Evolutionary conservation across 164 flowering plant species (phyloP).

Genomic region (Vitis cinerea): DNA sequence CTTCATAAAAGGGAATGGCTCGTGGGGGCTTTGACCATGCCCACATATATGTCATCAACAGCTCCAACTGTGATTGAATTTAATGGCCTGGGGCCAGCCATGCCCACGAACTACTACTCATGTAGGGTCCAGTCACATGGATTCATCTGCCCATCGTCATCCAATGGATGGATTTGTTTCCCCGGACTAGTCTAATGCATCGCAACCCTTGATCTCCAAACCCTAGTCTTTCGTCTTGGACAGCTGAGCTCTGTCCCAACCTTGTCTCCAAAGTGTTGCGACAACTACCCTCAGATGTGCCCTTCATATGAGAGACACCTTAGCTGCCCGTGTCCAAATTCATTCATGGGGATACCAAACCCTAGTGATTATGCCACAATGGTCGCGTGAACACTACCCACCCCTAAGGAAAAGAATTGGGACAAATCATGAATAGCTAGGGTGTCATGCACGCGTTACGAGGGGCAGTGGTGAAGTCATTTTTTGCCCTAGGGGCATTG

Average conservation of each 20-base stretch:
- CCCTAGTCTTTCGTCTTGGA: slow-evolving; percentile 10
- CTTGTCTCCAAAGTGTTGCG: slow-evolving; percentile 15
- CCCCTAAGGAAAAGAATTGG: too few species aligned
- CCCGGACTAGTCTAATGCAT: neutral
- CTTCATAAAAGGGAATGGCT: neutral
- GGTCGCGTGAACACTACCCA: neutral
- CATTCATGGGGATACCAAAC: too few species aligned
- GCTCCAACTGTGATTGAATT: neutral
- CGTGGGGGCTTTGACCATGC: neutral
- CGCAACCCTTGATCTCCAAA: neutral
- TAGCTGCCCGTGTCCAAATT: slow-evolving; percentile 8
- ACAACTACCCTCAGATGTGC: slow-evolving; percentile 10
- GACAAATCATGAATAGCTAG: too few species aligned
- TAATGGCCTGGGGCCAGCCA: neutral
- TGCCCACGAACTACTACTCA: slow-evolving; percentile 20
- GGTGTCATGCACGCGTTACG: neutral
- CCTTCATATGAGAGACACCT: slow-evolving; percentile 14
- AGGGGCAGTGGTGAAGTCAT: neutral
- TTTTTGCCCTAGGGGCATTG: neutral
- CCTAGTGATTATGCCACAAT: neutral
- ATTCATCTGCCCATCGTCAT: slow-evolving; percentile 1
- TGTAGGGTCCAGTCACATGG: slow-evolving; percentile 19
- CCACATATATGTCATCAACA: neutral
- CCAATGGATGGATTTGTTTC: slow-evolving; percentile 6
- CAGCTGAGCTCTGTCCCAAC: slow-evolving; percentile 23